Base-by-base conservation (phyloP, 129 eudicot genomes). In the Silybum marianum region DNA sequence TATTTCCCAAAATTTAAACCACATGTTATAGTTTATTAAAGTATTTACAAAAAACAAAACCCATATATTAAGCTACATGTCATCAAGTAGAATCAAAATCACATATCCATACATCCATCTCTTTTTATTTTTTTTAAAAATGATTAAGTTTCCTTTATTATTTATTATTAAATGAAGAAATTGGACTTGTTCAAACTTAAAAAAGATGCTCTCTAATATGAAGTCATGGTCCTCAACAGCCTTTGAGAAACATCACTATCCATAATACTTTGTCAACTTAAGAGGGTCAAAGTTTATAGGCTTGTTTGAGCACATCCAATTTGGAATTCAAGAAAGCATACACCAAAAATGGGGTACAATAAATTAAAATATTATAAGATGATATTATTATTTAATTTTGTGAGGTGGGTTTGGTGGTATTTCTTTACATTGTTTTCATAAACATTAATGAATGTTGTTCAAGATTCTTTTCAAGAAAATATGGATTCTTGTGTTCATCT, bases 371-470 rank as follows among this genome's bases (percentile, higher is more conserved):
- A 77, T 70, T 39, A 70, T 71, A 74, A 81, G 79, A 74, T 81
- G 73, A 81, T 74, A 38, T 18, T 58, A 19, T 14, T 78, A 83
- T 83, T 83, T 71, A 83, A 83, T 72, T 40, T 78, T 58, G 60
- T 42, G 86, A 83, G 86, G 86, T 83, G 86, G 79, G 86, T 83
- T 83, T 83, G 86, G 86, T 83, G 83, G 83, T 83, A 72, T 71
- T 71, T 71, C 74, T 71, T 83, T 77, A 66, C 86, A 32, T 83
- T 78, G 86, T 83, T 83, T 78, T 83, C 86, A 83, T 78, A 78
- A 78, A 83, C 83, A 58, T 58, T 18, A 71, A 77, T 83, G 83
- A 83, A 83, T 78, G 71, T 63, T 72, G 83, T 58, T 78, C 42
- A 78, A 83, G 83, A 83, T 83, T 78, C 79, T 78, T 46, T 77